Evolutionary conservation across 345 rosid genomes (phyloP).

Genomic region (Capsella bursapastoris): DNA sequence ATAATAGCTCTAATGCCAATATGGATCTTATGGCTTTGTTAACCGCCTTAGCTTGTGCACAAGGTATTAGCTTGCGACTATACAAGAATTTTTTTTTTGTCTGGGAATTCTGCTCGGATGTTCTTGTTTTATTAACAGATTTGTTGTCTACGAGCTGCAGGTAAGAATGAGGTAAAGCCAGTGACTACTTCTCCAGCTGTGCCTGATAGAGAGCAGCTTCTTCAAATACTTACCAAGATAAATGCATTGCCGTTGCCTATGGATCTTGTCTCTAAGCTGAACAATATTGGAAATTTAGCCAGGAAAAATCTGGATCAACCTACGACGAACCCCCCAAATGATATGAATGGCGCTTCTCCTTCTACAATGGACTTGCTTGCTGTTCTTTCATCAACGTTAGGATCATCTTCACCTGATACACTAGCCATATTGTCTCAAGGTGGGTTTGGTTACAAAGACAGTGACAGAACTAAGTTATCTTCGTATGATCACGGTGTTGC

Average conservation of each 20-base stretch:
- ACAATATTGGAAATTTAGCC: slow-evolving; percentile 50
- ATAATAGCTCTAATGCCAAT: slow-evolving; percentile 43
- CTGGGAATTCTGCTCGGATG: neutral
- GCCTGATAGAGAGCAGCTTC: slow-evolving; percentile 68
- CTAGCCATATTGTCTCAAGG: slow-evolving; percentile 59
- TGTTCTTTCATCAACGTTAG: slow-evolving; percentile 70
- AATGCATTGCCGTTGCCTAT: slow-evolving; percentile 73
- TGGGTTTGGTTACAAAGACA: slow-evolving; percentile 61
- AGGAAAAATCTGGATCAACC: slow-evolving; percentile 52
- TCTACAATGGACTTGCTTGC: slow-evolving; percentile 78
- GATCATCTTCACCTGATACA: slow-evolving; percentile 65
- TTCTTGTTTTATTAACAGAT: slow-evolving; percentile 21
- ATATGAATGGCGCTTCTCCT: slow-evolving; percentile 49
- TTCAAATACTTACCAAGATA: slow-evolving; percentile 77
- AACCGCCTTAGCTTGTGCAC: slow-evolving; percentile 63
- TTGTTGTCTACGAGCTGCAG: slow-evolving; percentile 40
- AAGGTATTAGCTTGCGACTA: slow-evolving; percentile 49
- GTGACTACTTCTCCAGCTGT: slow-evolving; percentile 41
- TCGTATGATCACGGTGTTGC: slow-evolving; percentile 45
- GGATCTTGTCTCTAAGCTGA: slow-evolving; percentile 69
- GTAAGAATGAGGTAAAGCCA: slow-evolving; percentile 56
- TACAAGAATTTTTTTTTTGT: neutral
- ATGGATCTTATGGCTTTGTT: slow-evolving; percentile 68
- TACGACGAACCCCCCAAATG: slow-evolving; percentile 45
- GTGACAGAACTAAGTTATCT: slow-evolving; percentile 52